Percentiles rank a stretch among this genome's conserved stretches.
Conservation (phyloP, 495 filamentous ascomycete species). For the Stereocaulon alpinum region DNA sequence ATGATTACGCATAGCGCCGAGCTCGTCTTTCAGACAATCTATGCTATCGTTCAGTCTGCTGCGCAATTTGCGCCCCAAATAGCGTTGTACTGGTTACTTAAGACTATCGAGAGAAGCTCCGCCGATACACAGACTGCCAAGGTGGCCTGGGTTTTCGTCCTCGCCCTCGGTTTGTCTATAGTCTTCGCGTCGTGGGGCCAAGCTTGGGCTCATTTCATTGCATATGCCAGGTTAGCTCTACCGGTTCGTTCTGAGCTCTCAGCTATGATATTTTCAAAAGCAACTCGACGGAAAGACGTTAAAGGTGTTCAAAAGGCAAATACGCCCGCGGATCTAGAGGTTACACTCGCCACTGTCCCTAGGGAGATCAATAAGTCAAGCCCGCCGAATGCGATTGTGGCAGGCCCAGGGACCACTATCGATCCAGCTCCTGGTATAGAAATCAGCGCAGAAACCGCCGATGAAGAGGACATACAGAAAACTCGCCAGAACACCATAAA, state of each 20-base stretch:
- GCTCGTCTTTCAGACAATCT: constrained; percentile 43
- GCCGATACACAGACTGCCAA: constrained; percentile 30
- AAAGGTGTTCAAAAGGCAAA: constrained; percentile 43
- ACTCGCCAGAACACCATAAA: constrained; percentile 71
- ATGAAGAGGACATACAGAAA: constrained; percentile 49
- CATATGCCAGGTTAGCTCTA: constrained; percentile 50
- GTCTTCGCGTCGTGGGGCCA: constrained; percentile 47
- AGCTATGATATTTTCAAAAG: constrained; percentile 64
- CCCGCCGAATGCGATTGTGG: neutral
- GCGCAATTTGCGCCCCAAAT: constrained; percentile 61
- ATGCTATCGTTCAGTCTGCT: constrained; percentile 44
- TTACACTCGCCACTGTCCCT: neutral
- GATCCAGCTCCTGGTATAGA: neutral
- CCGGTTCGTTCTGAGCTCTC: constrained; percentile 61
- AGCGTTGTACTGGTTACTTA: constrained; percentile 54
- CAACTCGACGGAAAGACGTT: constrained; percentile 70
- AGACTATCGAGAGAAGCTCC: constrained; percentile 48
- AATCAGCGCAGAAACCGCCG: constrained; percentile 32
- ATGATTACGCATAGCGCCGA: constrained; percentile 42
- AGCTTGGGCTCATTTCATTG: constrained; percentile 53
- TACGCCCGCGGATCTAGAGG: constrained; percentile 6
- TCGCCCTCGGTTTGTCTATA: constrained; percentile 48
- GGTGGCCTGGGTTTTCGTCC: constrained; percentile 57
- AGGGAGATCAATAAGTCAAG: neutral
- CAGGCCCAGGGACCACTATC: neutral